Base-by-base conservation (phyloP, 225 moss, liverwort and hornwort genomes). In the Antitrichia curtipendula region DNA sequence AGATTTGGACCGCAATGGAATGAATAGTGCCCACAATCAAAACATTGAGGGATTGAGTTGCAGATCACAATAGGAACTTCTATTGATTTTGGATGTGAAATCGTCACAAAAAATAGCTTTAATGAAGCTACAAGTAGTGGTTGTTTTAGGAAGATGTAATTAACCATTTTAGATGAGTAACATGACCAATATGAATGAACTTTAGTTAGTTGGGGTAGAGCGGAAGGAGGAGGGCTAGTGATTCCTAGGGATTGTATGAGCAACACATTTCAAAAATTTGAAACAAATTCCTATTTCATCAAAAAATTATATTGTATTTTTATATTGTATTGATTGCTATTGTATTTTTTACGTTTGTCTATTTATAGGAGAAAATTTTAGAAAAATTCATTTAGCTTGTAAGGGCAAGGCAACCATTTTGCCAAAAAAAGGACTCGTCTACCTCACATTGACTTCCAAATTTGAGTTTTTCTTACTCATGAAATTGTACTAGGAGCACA, bases 121-220 rank as follows among this genome's bases (percentile, higher is more conserved):
- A 8, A 10, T 1, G 18, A 6, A 47, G 4, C 2, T 2, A 8
- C 8, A 19, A 74, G 4, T 19, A 12, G 32, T 12, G 2, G 7
- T 0, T 0, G 2, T 32, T 11, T 4, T 49, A 31, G 4, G 10
- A 31, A 74, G 7, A 31, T 31, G 4, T 0, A 31, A 0, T 11
- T 12, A 31, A 18, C 2, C 8, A 52, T 52, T 75, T 15, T 34
- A 53, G 9, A 6, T 34, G 36, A 36, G 36, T 76, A 53, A 14
- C 2, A 13, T 36, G 6, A 75, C 0, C 6, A 53, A 21, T 52
- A 6, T 3, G 6, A 53, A 53, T 36, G 6, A 3, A 52, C 14
- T 36, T 15, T 13, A 34, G 2, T 12, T 74, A 10, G 29, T 28
- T 41, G 8, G 4, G 28, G n/a, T n/a, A n/a, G n/a, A n/a, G n/a